A percentile compares a stretch with the other conserved stretches of the same genome.
Evolutionary conservation across 2,329 filamentous ascomycete species (phyloP).

Genomic region (Penicillium vulpinum): DNA sequence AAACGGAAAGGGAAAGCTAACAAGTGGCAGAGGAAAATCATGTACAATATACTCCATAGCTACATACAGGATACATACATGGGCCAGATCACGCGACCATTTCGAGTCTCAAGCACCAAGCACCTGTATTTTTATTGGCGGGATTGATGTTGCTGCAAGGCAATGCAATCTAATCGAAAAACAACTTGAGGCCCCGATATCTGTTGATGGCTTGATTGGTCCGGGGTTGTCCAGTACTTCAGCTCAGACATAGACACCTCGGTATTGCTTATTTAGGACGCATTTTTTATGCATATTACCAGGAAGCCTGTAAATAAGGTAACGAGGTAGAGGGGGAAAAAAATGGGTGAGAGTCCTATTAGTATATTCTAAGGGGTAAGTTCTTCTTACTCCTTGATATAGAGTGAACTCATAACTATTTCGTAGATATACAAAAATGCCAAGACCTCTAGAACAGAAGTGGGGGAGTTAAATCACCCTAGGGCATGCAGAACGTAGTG

Average conservation of each 20-base stretch:
- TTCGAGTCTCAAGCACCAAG: background rate
- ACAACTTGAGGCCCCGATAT: background rate
- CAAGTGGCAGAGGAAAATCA: too few relatives aligned
- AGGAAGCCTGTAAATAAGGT: background rate
- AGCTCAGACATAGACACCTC: background rate
- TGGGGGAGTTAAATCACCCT: constrained; percentile 4
- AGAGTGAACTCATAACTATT: background rate
- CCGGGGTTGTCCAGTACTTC: background rate
- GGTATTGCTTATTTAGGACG: background rate
- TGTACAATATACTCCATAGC: too few relatives aligned
- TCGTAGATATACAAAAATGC: background rate
- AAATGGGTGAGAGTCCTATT: background rate
- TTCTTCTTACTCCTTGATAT: background rate
- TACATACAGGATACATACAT: too few relatives aligned
- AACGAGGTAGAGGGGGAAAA: background rate
- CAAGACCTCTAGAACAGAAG: constrained; percentile 10
- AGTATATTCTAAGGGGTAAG: background rate
- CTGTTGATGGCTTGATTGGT: constrained; percentile 1
- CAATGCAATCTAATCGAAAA: background rate
- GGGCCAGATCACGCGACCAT: background rate
- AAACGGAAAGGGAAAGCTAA: too few relatives aligned
- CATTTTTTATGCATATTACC: background rate
- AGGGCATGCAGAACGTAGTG: background rate
- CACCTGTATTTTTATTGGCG: background rate
- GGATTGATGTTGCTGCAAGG: background rate